phyloP scores from a whole-genome alignment of 2,329 filamentous ascomycete genomes.

The Botryosphaeria agaves region DNA sequence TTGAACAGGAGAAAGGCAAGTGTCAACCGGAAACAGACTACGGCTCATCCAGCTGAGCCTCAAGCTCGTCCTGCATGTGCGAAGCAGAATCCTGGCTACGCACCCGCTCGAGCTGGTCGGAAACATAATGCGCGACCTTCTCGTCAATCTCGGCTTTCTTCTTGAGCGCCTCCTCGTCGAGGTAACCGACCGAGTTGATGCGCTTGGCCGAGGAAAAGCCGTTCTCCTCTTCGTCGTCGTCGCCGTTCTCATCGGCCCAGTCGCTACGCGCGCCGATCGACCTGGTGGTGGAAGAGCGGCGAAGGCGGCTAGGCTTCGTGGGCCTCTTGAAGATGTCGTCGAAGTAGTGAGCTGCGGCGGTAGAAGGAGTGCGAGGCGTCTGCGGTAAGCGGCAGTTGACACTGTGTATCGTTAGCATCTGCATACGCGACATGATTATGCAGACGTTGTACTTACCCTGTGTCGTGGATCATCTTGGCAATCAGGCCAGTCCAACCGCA shows the following conservation, averaged over 20 bases:
- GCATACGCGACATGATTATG: neutral
- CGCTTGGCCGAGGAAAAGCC: slow-evolving; percentile 12
- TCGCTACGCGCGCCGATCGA: slow-evolving; percentile 76
- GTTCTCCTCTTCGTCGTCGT: slow-evolving; percentile 13
- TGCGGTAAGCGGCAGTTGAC: slow-evolving; percentile 82
- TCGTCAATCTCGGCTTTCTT: slow-evolving; percentile 23
- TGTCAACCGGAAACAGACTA: no score
- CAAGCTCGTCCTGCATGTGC: slow-evolving; percentile 43
- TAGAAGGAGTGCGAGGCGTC: slow-evolving; percentile 73
- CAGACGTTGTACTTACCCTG: slow-evolving; percentile 47
- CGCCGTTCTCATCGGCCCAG: slow-evolving; percentile 25
- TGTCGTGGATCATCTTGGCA: slow-evolving; percentile 94
- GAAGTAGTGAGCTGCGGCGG: slow-evolving; percentile 83
- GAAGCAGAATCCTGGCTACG: slow-evolving; percentile 37
- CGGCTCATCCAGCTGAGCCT: slow-evolving; percentile 33
- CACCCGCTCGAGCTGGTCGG: slow-evolving; percentile 60
- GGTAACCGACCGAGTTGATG: slow-evolving; percentile 30
- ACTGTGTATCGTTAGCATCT: slow-evolving; percentile 35
- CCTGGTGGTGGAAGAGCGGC: slow-evolving; percentile 64
- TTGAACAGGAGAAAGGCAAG: no score
- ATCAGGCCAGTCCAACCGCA: slow-evolving; percentile 94
- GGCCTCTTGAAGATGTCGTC: slow-evolving; percentile 64
- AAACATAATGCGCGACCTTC: slow-evolving; percentile 68
- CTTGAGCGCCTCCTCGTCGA: slow-evolving; percentile 31
- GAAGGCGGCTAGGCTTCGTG: slow-evolving; percentile 36